Percentiles rank a stretch among this genome's conserved stretches.
Evolutionary conservation across 306 rosid species (phyloP).

Genomic region (Fragaria iinumae): DNA sequence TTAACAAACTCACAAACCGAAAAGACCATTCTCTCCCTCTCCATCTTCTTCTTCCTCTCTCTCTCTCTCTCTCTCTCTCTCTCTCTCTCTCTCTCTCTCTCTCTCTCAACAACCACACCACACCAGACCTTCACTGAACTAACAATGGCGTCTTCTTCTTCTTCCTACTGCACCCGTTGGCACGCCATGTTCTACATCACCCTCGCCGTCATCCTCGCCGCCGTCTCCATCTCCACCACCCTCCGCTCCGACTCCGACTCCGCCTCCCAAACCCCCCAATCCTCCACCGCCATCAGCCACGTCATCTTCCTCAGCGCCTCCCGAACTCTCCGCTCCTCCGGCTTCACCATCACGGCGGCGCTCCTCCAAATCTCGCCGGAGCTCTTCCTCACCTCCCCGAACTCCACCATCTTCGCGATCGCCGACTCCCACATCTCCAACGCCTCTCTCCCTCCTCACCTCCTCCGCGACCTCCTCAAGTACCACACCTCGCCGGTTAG

Average conservation of each 20-base stretch:
- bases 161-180: conserved; percentile 36
- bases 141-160: conserved; percentile 52
- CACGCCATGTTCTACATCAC: conserved; percentile 36
- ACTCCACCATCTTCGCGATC: conserved; percentile 50
- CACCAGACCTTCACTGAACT: background rate
- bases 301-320: conserved; percentile 47
- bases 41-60: too few species aligned
- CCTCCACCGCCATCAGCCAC: conserved; percentile 7
- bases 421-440: conserved; percentile 38
- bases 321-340: conserved; percentile 45
- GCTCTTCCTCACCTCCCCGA: conserved; percentile 41
- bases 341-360: conserved; percentile 54
- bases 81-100: background rate
- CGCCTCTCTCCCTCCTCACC: conserved; percentile 53
- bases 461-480: conserved; percentile 51
- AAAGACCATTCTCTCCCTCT: background rate
- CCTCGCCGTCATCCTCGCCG: conserved; percentile 42
- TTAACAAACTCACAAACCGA: background rate
- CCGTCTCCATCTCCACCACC: conserved; percentile 48
- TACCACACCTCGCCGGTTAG: conserved; percentile 42
- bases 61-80: background rate
- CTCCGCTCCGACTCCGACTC: conserved; percentile 36
- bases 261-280: conserved; percentile 16
- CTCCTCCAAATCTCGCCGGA: conserved; percentile 61
- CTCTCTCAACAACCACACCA: conserved; percentile 2